Conservation (phyloP, 345 rosid species). For the Eucalyptus curtisii region DNA sequence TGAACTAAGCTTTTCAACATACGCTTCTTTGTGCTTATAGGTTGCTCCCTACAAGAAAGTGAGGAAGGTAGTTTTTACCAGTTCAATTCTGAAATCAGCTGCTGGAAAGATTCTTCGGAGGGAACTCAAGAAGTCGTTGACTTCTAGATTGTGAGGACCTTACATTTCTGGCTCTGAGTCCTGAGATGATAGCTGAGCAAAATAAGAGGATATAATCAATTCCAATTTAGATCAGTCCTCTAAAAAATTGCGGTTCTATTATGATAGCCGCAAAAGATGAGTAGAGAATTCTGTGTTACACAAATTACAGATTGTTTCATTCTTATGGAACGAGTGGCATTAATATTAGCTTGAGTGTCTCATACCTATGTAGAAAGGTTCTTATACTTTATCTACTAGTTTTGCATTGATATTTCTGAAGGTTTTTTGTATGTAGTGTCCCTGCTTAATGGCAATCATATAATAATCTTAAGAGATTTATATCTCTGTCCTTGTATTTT, state of each 20-base stretch:
- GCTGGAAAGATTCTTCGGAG: conserved; percentile 75
- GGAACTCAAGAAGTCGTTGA: conserved; percentile 32
- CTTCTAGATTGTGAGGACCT: conserved; percentile 28
- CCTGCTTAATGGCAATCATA: neutral
- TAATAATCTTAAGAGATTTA: neutral
- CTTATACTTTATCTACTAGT: neutral
- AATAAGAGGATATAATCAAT: neutral
- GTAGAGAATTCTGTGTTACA: neutral
- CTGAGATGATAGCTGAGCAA: neutral
- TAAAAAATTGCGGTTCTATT: neutral
- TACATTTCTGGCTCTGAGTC: neutral
- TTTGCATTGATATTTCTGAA: neutral
- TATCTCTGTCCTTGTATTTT: neutral
- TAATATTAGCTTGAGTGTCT: neutral
- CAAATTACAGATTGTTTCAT: neutral
- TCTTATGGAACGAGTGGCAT: neutral
- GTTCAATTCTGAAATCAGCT: conserved; percentile 59
- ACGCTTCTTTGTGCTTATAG: conserved; percentile 9
- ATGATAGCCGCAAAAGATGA: neutral
- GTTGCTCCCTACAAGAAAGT: conserved; percentile 87
- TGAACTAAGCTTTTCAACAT: neutral
- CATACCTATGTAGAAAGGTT: neutral
- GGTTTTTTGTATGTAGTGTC: neutral
- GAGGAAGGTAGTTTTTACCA: conserved; percentile 54
- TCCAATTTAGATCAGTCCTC: neutral